phyloP scores from a whole-genome alignment of 768 basidiomycete species.

The Podaxis sp. region DNA sequence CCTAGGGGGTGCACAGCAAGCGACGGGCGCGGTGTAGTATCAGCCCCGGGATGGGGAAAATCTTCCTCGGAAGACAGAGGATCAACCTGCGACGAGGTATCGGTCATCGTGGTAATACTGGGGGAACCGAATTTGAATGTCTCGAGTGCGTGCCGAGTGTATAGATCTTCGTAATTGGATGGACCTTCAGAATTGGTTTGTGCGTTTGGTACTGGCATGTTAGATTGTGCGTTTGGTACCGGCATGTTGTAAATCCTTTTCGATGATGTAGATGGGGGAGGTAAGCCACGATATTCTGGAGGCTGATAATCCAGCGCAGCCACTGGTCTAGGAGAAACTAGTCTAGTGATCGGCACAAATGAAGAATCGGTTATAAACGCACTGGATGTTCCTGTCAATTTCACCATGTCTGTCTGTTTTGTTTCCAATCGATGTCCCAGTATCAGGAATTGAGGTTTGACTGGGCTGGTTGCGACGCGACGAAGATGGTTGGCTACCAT shows the following conservation, averaged over 20 bases:
- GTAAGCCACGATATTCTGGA: slow-evolving; percentile 2
- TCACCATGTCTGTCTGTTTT: background rate
- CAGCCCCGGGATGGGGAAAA: slow-evolving; percentile 23
- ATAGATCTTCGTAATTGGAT: slow-evolving; percentile 22
- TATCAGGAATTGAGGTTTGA: background rate
- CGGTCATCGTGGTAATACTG: slow-evolving; percentile 25
- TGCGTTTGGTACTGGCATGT: background rate
- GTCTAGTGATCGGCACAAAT: background rate
- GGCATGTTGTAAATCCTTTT: slow-evolving; percentile 10
- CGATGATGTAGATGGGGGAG: slow-evolving; percentile 7
- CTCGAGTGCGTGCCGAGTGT: slow-evolving; percentile 39
- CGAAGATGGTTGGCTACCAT: slow-evolving; percentile 1
- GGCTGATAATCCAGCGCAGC: slow-evolving; percentile 5
- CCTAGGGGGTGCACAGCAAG: slow-evolving; percentile 27
- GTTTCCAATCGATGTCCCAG: background rate
- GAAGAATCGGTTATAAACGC: background rate
- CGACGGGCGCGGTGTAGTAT: slow-evolving; percentile 50
- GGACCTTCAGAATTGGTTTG: background rate
- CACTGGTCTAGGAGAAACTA: background rate
- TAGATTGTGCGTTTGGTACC: background rate
- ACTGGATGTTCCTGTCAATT: slow-evolving; percentile 4
- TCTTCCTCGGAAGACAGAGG: slow-evolving; percentile 30
- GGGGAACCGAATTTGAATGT: slow-evolving; percentile 46
- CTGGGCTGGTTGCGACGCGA: slow-evolving; percentile 4
- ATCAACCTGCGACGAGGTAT: slow-evolving; percentile 26